Conservation (phyloP, 2,329 filamentous ascomycete genomes). For the Didymella arachidicola region DNA sequence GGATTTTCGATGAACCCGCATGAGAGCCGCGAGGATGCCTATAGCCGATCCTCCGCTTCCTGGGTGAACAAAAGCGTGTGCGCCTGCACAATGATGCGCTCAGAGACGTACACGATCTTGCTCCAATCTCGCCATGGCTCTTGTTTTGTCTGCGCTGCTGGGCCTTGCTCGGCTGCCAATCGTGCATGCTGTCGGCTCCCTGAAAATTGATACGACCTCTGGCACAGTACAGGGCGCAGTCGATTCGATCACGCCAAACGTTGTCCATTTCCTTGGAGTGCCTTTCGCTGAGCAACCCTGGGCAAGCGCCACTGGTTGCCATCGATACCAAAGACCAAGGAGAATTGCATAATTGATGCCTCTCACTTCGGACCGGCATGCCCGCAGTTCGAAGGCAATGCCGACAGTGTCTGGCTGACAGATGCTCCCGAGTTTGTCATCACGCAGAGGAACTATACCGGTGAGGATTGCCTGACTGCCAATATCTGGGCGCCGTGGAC, state of each 20-base stretch:
- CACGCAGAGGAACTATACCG: conserved; percentile 28
- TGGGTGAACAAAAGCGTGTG: conserved; percentile 11
- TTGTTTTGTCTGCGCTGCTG: conserved; percentile 18
- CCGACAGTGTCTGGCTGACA: conserved; percentile 31
- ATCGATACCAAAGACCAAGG: conserved; percentile 31
- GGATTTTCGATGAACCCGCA: conserved; percentile 7
- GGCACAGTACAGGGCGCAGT: conserved; percentile 45
- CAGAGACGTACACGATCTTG: not conserved
- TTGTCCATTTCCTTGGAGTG: conserved; percentile 51
- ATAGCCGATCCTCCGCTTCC: conserved; percentile 13
- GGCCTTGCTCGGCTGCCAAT: conserved; percentile 21
- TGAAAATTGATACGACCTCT: conserved; percentile 38
- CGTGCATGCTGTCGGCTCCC: conserved; percentile 24
- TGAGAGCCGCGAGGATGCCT: conserved; percentile 10
- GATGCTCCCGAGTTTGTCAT: conserved; percentile 39
- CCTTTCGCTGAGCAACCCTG: conserved; percentile 50
- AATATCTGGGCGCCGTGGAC: conserved; percentile 56
- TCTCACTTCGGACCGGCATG: conserved; percentile 41
- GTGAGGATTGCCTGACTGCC: conserved; percentile 58
- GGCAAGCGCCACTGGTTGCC: conserved; percentile 47
- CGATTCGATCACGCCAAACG: conserved; percentile 45
- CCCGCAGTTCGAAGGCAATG: conserved; percentile 33
- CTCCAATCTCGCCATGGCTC: conserved; percentile 18
- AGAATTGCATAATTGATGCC: conserved; percentile 34
- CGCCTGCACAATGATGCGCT: not conserved